Base-by-base conservation (phyloP, 2,329 filamentous ascomycete genomes). In the Aspergillus sp. region DNA sequence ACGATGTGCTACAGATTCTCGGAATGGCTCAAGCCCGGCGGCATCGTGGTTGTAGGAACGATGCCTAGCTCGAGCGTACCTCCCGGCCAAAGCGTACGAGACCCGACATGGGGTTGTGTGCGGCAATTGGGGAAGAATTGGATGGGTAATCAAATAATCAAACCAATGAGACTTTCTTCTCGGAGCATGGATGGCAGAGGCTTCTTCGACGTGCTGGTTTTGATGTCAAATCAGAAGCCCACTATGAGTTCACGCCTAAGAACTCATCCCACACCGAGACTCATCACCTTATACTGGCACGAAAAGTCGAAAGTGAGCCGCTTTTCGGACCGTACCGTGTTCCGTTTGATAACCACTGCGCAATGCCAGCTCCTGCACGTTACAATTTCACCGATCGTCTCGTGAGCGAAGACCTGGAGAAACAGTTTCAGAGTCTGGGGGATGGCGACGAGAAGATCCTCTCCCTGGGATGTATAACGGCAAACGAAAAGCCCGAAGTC, bases 71-170 rank as follows among this genome's bases (percentile, higher is more conserved):
- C 46, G 12, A n/a, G 13, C 12, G 19, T 45, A 6, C 10, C 19
- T 12, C 17, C 41, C 13, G 25, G 30, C 7, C 12, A 46, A 23
- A 15, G 27, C 38, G 33, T 42, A 10, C 46, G 50, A 22, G 53
- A 57, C 37, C 25, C 30, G 7, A 49, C 41, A n/a, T 57, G 54
- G 54, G 44, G 47, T 41, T 52, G 53, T 20, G 37, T 42, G 6
- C 43, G 49, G 25, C 20, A 32, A 19, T 12, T 47, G 12, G 23
- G 32, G 6, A 50, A 44, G 25, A 19, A 41, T 4, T 55, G 54
- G 53, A 53, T 53, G 54, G 41, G 25, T 12, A 45, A 43, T 3
- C 13, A 20, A 5, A 32, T 12, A 45, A 43, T 3, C 13, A 20
- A 5, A 48, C 35, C 3, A 45, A 51, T 7, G 51, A 55, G 15